Evolutionary conservation across 305 asterid species (phyloP).

Genomic region (Andrographis paniculata): DNA sequence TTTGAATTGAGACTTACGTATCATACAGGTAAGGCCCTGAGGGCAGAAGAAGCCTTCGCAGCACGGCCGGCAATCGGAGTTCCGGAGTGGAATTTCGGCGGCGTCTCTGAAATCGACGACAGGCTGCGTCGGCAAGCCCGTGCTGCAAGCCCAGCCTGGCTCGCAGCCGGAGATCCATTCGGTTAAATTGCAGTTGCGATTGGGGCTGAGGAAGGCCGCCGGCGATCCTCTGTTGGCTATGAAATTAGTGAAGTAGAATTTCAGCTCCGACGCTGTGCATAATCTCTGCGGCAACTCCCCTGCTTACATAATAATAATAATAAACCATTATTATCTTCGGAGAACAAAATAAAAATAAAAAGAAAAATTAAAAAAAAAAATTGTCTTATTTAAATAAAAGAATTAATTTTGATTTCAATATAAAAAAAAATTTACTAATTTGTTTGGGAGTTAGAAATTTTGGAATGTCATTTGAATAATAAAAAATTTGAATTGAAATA

Average conservation of each 20-base stretch:
- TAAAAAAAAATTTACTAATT: too few relatives aligned
- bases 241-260: constrained; percentile 58
- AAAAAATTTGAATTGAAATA: too few relatives aligned
- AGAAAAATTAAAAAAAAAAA: not conserved
- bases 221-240: constrained; percentile 28
- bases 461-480: too few relatives aligned
- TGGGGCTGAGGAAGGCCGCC: constrained; percentile 47
- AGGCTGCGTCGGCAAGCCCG: constrained; percentile 25
- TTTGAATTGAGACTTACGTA: constrained; percentile 39
- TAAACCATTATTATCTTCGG: too few relatives aligned
- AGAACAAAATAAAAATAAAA: not conserved
- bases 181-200: constrained; percentile 57
- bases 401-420: too few relatives aligned
- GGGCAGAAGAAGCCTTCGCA: constrained; percentile 98
- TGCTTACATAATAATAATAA: too few relatives aligned
- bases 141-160: constrained; percentile 89
- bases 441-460: too few relatives aligned
- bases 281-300: constrained; percentile 68
- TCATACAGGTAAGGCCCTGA: constrained; percentile 90
- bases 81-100: constrained; percentile 44
- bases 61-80: constrained; percentile 52
- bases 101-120: constrained; percentile 37
- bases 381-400: too few relatives aligned
- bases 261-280: constrained; percentile 77
- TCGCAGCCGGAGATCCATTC: constrained; percentile 84